phyloP scores from a whole-genome alignment of 2,329 filamentous ascomycete species.

The Aspergillus puulaauensis region DNA sequence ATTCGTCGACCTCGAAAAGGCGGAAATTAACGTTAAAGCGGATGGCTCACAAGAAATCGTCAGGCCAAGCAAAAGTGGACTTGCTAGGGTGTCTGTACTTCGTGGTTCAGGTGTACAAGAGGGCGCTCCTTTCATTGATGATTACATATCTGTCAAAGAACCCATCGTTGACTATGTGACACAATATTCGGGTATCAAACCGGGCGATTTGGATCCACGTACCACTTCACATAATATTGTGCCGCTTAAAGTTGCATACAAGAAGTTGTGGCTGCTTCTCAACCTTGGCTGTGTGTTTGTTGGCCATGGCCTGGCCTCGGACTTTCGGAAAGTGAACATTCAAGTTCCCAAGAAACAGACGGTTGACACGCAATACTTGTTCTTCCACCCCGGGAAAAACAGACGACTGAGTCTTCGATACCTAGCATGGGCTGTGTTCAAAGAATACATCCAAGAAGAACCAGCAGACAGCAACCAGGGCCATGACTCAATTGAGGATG shows the following conservation, averaged over 20 bases:
- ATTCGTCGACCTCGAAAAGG: conserved; percentile 88
- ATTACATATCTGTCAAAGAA: conserved; percentile 91
- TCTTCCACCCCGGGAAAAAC: conserved; percentile 75
- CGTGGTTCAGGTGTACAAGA: conserved; percentile 74
- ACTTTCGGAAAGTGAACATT: conserved; percentile 98
- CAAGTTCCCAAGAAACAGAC: conserved; percentile 87
- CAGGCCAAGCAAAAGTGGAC: conserved; percentile 81
- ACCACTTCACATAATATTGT: conserved; percentile 81
- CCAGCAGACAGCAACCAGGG: conserved; percentile 50
- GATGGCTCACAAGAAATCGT: conserved; percentile 92
- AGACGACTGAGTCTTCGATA: conserved; percentile 91
- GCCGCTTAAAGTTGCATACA: conserved; percentile 87
- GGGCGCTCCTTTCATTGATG: conserved; percentile 88
- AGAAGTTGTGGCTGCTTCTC: conserved; percentile 94
- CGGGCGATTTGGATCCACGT: conserved; percentile 77
- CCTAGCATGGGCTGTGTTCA: conserved; percentile 84
- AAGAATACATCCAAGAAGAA: conserved; percentile 89
- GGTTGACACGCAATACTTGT: conserved; percentile 90
- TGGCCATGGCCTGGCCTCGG: conserved; percentile 88
- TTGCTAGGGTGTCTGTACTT: conserved; percentile 90
- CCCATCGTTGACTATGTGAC: conserved; percentile 94
- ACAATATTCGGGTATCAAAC: conserved; percentile 85
- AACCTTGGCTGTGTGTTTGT: conserved; percentile 94
- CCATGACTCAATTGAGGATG: conserved; percentile 95
- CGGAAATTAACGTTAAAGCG: conserved; percentile 94